These are phyloP conservation scores for Candida montana DNA, from an alignment of 805 yeast species.

Conservation along the genomic window DNA sequence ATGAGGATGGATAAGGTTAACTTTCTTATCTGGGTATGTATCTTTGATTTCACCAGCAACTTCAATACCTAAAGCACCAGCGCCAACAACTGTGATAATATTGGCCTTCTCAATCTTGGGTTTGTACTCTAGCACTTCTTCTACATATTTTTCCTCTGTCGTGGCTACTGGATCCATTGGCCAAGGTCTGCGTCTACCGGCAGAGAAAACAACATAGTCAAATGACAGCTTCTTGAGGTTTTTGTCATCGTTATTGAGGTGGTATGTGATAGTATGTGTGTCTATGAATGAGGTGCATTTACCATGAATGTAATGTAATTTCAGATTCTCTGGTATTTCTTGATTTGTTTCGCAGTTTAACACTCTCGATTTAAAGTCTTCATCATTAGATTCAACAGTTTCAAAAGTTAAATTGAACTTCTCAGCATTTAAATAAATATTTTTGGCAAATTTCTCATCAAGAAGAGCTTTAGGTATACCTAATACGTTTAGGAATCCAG, in stretches of 20 bases:
- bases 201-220: constrained; percentile 43
- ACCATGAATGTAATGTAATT: constrained; percentile 20
- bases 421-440: constrained; percentile 28
- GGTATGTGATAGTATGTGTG: constrained; percentile 15
- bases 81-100: constrained; percentile 43
- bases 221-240: constrained; percentile 27
- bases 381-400: constrained; percentile 32
- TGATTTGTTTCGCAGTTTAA: constrained; percentile 5
- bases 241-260: constrained; percentile 19
- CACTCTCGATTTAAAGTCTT: constrained; percentile 19
- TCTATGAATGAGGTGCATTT: constrained; percentile 20
- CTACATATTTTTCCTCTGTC: constrained; percentile 31
- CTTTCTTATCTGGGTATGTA: constrained; percentile 32
- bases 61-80: constrained; percentile 50
- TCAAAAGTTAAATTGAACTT: constrained; percentile 24
- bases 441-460: constrained; percentile 32
- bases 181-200: constrained; percentile 49
- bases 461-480: constrained; percentile 36
- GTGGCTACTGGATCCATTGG: constrained; percentile 48
- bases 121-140: constrained; percentile 37
- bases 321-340: constrained; percentile 13
- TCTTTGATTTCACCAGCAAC: constrained; percentile 42
- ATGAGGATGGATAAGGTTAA: constrained; percentile 39
- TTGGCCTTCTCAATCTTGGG: constrained; percentile 30
- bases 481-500: constrained; percentile 35